Conservation (phyloP, 192 early-diverging fungal genomes). For the Haplosporangium gracile region DNA sequence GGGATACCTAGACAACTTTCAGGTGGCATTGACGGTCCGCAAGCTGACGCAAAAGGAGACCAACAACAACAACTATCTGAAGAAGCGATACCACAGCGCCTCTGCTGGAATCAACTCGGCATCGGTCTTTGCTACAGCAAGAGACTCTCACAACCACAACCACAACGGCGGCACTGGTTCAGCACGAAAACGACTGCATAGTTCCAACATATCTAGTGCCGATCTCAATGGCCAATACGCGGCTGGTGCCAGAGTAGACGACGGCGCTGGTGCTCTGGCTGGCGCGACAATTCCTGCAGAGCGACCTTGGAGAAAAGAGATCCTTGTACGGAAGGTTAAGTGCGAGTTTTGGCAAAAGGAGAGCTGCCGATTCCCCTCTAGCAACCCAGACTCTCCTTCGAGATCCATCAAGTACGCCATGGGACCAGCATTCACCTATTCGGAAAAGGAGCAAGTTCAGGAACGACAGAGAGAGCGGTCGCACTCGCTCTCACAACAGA, state of each 20-base stretch:
- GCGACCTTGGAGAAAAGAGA: slow-evolving; percentile 32
- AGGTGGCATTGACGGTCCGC: slow-evolving; percentile 44
- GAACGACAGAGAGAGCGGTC: slow-evolving; percentile 3
- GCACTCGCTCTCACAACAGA: background rate
- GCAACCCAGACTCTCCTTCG: background rate
- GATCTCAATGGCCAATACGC: background rate
- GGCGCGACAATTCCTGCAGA: background rate
- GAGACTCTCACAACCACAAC: background rate
- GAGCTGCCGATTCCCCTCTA: slow-evolving; percentile 35
- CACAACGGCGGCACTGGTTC: background rate
- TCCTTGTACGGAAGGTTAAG: slow-evolving; percentile 50
- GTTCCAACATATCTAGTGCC: background rate
- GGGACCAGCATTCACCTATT: slow-evolving; percentile 35
- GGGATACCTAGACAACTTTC: slow-evolving; percentile 38
- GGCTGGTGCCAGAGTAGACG: background rate
- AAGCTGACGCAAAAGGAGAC: slow-evolving; percentile 43
- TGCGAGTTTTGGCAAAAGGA: slow-evolving; percentile 58
- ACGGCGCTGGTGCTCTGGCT: background rate
- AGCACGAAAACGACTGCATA: background rate
- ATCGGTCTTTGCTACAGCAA: slow-evolving; percentile 6
- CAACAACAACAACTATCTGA: background rate
- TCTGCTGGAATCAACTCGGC: background rate
- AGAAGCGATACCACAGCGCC: slow-evolving; percentile 22
- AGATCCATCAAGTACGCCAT: slow-evolving; percentile 41
- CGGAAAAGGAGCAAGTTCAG: slow-evolving; percentile 36